Conservation (phyloP, 176 grass and related monocot species). For the Oryza australiensis region DNA sequence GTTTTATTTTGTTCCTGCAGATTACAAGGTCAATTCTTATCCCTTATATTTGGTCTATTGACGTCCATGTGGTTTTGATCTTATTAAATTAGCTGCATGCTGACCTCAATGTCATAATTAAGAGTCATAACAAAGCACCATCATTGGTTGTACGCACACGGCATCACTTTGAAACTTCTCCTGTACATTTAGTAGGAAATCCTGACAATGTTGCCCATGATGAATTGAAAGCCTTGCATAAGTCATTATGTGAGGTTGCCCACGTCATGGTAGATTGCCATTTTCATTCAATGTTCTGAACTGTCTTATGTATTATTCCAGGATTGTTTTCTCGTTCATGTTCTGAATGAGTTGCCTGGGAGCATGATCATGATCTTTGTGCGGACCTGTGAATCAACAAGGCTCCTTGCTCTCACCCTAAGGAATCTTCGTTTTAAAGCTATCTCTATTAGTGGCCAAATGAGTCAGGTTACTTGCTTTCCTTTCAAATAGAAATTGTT, state of each 20-base stretch:
- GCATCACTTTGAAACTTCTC: neutral
- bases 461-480: slow-evolving; percentile 57
- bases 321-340: neutral
- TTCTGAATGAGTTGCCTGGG: slow-evolving; percentile 36
- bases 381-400: slow-evolving; percentile 13
- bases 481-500: slow-evolving; percentile 4
- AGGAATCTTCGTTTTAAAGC: slow-evolving; percentile 83
- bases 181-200: neutral
- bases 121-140: neutral
- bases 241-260: neutral
- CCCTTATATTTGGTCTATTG: slow-evolving; percentile 1
- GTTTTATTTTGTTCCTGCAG: slow-evolving; percentile 68
- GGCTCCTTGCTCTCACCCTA: neutral
- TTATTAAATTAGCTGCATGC: neutral
- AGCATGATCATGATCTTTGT: slow-evolving; percentile 8
- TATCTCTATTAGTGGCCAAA: slow-evolving; percentile 76
- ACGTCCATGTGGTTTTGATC: neutral
- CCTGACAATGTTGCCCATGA: neutral
- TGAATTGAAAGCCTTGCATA: neutral
- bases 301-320: neutral
- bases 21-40: slow-evolving; percentile 57
- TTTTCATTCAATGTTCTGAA: slow-evolving; percentile 8
- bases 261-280: neutral
- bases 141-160: neutral
- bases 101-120: neutral